Percentiles rank a stretch among this genome's conserved stretches.
Evolutionary conservation across 2,329 filamentous ascomycete genomes (phyloP).

Genomic region (Hypoxylon sp.): DNA sequence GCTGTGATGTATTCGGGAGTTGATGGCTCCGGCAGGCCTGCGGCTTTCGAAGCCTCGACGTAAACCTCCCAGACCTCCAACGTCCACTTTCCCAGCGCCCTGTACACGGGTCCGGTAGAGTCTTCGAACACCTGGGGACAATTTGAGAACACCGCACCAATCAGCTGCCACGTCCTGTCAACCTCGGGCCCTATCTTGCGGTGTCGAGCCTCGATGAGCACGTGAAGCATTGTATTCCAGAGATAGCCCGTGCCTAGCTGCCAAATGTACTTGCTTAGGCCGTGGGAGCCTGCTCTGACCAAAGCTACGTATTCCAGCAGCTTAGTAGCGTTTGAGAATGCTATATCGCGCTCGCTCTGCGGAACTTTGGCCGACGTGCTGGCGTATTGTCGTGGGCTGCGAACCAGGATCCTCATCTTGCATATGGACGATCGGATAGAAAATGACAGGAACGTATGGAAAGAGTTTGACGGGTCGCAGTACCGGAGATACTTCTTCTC

Average conservation of each 20-base stretch:
- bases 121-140: conserved; percentile 44
- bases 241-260: conserved; percentile 48
- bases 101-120: conserved; percentile 44
- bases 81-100: conserved; percentile 49
- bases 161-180: conserved; percentile 48
- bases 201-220: conserved; percentile 50
- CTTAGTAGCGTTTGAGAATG: conserved; percentile 43
- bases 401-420: conserved; percentile 44
- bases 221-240: conserved; percentile 52
- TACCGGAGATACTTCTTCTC: conserved; percentile 55
- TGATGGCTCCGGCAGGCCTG: conserved; percentile 40
- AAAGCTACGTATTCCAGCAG: conserved; percentile 44
- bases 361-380: conserved; percentile 34
- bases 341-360: conserved; percentile 42
- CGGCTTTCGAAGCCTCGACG: conserved; percentile 39
- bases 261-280: conserved; percentile 49
- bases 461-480: conserved; percentile 52
- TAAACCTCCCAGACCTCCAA: conserved; percentile 49
- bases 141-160: conserved; percentile 45
- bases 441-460: conserved; percentile 37
- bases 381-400: conserved; percentile 40
- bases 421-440: conserved; percentile 42
- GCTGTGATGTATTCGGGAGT: conserved; percentile 44
- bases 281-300: conserved; percentile 35
- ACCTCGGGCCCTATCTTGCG: conserved; percentile 49